These are phyloP conservation scores for Leccinum rimulosum DNA, from an alignment of 768 basidiomycete species.

Conservation along the genomic window DNA sequence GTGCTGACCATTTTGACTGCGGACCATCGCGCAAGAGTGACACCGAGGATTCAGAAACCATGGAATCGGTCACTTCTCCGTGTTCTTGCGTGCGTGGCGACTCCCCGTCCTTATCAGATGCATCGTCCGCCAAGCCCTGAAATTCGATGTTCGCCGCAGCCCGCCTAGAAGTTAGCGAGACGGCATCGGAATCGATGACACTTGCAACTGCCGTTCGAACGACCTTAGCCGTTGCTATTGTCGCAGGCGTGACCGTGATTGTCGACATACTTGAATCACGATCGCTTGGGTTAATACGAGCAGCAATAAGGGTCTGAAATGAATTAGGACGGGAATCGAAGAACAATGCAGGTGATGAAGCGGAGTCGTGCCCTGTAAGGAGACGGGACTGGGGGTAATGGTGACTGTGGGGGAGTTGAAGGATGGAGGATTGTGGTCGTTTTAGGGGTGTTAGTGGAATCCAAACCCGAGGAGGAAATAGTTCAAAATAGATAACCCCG, in stretches of 20 bases:
- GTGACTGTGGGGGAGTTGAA: slow-evolving; percentile 5
- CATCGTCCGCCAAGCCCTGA: neutral
- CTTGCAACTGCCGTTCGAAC: slow-evolving; percentile 53
- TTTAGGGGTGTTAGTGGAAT: slow-evolving; percentile 37
- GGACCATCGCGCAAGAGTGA: slow-evolving; percentile 18
- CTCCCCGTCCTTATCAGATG: neutral
- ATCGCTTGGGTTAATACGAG: slow-evolving; percentile 17
- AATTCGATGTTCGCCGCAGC: slow-evolving; percentile 13
- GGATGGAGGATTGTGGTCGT: slow-evolving; percentile 12
- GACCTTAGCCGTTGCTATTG: slow-evolving; percentile 45
- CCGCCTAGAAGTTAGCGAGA: slow-evolving; percentile 17
- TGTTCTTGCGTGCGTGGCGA: slow-evolving; percentile 10
- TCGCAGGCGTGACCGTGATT: slow-evolving; percentile 41
- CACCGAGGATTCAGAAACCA: slow-evolving; percentile 13
- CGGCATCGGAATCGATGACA: slow-evolving; percentile 38
- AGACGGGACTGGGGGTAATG: slow-evolving; percentile 8
- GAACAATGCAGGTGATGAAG: neutral
- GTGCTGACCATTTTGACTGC: slow-evolving; percentile 31
- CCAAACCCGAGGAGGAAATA: slow-evolving; percentile 72
- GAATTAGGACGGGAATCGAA: slow-evolving; percentile 16
- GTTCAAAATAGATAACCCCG: slow-evolving; percentile 64
- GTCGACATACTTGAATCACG: slow-evolving; percentile 37
- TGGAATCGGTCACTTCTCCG: slow-evolving; percentile 14
- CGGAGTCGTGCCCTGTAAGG: slow-evolving; percentile 5
- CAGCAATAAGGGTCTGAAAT: slow-evolving; percentile 19